phyloP scores from a whole-genome alignment of 306 rosid species.

The Ammopiptanthus mongolicus region DNA sequence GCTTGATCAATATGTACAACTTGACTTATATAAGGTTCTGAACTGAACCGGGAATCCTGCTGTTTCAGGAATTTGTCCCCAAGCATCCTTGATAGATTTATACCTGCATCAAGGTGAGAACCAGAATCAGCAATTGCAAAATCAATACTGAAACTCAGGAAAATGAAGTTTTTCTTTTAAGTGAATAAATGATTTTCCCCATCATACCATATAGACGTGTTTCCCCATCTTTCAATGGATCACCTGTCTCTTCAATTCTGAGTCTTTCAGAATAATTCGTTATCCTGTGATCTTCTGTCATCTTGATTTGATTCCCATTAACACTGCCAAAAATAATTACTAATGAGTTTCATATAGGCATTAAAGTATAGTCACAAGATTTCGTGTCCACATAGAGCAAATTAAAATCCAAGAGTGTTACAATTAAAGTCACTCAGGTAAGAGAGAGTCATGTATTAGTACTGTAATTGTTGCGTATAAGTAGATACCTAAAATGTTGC shows the following conservation, averaged over 20 bases:
- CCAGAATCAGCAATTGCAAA: constrained; percentile 21
- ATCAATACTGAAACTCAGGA: background rate
- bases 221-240: constrained; percentile 87
- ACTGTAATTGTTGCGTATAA: constrained; percentile 1
- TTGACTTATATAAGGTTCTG: constrained; percentile 80
- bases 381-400: background rate
- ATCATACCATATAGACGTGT: constrained; percentile 76
- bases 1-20: constrained; percentile 56
- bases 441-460: background rate
- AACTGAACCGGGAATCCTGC: constrained; percentile 92
- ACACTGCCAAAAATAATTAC: constrained; percentile 51
- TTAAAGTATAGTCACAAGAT: background rate
- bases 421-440: background rate
- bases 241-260: constrained; percentile 69
- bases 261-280: constrained; percentile 66
- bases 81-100: constrained; percentile 95
- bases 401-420: background rate
- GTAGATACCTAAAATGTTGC: background rate
- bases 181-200: background rate
- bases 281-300: constrained; percentile 91
- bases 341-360: background rate
- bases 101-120: constrained; percentile 52
- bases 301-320: constrained; percentile 63
- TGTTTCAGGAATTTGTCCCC: constrained; percentile 97
- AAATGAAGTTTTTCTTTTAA: background rate